Percentiles rank a stretch among this genome's conserved stretches.
Evolutionary conservation across 2,329 filamentous ascomycete species (phyloP).

Genomic region (Aspergillus brunneoviolaceus): DNA sequence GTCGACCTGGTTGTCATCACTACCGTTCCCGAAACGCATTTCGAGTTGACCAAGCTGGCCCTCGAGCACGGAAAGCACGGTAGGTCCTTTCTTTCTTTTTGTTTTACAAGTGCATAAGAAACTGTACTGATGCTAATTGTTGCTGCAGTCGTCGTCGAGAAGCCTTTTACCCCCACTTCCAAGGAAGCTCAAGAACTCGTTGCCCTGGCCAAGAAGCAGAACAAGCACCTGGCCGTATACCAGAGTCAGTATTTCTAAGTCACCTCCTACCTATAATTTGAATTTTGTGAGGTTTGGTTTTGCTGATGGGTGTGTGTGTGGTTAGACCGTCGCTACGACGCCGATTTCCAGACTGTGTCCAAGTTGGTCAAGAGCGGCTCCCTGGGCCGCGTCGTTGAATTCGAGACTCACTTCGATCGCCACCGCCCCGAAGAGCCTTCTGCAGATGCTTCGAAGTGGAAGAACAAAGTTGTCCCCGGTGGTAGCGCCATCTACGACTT

Average conservation of each 20-base stretch:
- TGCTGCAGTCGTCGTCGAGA: slow-evolving; percentile 67
- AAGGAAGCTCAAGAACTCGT: slow-evolving; percentile 66
- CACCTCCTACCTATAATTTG: not conserved
- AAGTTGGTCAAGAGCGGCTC: slow-evolving; percentile 59
- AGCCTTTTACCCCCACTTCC: slow-evolving; percentile 74
- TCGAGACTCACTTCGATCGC: slow-evolving; percentile 78
- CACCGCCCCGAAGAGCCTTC: slow-evolving; percentile 60
- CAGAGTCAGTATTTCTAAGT: slow-evolving; percentile 52
- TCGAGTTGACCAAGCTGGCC: slow-evolving; percentile 61
- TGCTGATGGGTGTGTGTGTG: not conserved
- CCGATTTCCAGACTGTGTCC: slow-evolving; percentile 70
- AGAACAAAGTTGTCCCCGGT: slow-evolving; percentile 63
- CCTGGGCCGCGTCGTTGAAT: slow-evolving; percentile 72
- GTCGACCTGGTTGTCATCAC: slow-evolving; percentile 71
- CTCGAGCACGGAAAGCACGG: slow-evolving; percentile 70
- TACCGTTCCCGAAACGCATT: slow-evolving; percentile 72
- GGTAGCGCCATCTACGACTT: slow-evolving; percentile 72
- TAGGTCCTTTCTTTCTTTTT: slow-evolving; percentile 17
- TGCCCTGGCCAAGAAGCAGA: slow-evolving; percentile 52
- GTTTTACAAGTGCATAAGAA: not conserved
- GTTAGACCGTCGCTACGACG: slow-evolving; percentile 68
- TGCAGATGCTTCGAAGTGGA: slow-evolving; percentile 57
- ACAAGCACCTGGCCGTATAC: slow-evolving; percentile 64
- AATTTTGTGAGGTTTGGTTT: too few species aligned
- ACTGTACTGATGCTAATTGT: not conserved